Evolutionary conservation across 768 basidiomycete genomes (phyloP).

Genomic region (Strobilomyces echinocephalus): DNA sequence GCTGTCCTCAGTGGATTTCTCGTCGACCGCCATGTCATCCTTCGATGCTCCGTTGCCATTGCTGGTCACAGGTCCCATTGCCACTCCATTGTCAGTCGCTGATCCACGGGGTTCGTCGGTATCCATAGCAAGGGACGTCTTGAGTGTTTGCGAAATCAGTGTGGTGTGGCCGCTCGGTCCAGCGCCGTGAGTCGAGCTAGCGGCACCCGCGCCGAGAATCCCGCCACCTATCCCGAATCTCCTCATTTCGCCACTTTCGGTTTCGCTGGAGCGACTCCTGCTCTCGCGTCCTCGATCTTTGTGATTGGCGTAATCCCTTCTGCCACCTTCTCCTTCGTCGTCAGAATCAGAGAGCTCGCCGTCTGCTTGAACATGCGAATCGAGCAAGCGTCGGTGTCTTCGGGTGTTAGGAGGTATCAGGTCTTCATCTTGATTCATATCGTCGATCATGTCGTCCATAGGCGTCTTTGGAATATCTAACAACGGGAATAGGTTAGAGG

Average conservation of each 20-base stretch:
- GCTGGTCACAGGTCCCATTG: conserved; percentile 12
- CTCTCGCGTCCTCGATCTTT: conserved; percentile 46
- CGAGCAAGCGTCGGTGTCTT: conserved; percentile 70
- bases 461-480: conserved; percentile 80
- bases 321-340: conserved; percentile 89
- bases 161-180: conserved; percentile 71
- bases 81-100: conserved; percentile 14
- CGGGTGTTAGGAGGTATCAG: conserved; percentile 72
- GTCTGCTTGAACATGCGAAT: conserved; percentile 76
- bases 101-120: conserved; percentile 27
- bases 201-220: conserved; percentile 59
- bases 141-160: conserved; percentile 27
- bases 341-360: conserved; percentile 95
- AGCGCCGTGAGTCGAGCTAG: conserved; percentile 60
- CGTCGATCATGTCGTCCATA: conserved; percentile 81
- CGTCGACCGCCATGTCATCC: conserved; percentile 26
- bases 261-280: conserved; percentile 38
- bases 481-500: neutral
- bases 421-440: conserved; percentile 79
- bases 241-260: conserved; percentile 39
- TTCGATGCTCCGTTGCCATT: conserved; percentile 18
- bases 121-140: conserved; percentile 30
- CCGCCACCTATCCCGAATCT: conserved; percentile 68
- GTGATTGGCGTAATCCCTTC: conserved; percentile 63
- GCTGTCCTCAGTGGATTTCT: conserved; percentile 12